Percentiles rank a stretch among this genome's conserved stretches.
Conservation (phyloP, 768 basidiomycete species). For the Auriscalpium microsporum region DNA sequence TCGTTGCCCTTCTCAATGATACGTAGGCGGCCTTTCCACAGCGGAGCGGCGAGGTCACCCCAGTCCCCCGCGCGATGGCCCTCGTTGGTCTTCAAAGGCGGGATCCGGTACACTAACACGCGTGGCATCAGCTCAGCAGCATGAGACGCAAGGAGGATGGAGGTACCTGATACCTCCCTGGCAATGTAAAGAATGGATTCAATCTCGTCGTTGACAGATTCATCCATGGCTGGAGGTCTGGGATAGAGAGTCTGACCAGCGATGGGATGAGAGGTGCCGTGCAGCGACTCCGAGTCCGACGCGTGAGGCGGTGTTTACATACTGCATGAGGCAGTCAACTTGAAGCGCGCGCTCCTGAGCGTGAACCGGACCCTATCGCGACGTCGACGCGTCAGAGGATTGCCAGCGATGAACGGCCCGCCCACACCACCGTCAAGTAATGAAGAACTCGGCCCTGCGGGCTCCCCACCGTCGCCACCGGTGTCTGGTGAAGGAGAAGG, state of each 20-base stretch:
- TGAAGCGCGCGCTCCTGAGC: no score
- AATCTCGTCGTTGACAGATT: slow-evolving; percentile 60
- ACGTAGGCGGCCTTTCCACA: slow-evolving; percentile 90
- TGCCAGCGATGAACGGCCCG: slow-evolving; percentile 44
- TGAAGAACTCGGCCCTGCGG: slow-evolving; percentile 37
- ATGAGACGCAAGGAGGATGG: slow-evolving; percentile 3
- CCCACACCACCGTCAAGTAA: slow-evolving; percentile 51
- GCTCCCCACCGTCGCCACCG: slow-evolving; percentile 8
- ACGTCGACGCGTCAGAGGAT: no score
- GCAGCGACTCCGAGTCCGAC: no score
- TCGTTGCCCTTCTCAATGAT: slow-evolving; percentile 70
- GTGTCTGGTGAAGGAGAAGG: neutral
- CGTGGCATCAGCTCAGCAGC: slow-evolving; percentile 7
- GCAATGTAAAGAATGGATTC: slow-evolving; percentile 85
- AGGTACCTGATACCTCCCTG: slow-evolving; percentile 82
- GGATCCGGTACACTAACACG: slow-evolving; percentile 78
- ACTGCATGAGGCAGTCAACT: no score
- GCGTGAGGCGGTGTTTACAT: neutral
- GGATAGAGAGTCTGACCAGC: no score
- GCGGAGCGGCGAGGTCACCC: slow-evolving; percentile 73
- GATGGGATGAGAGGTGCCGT: neutral
- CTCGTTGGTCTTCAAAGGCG: slow-evolving; percentile 76
- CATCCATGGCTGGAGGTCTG: slow-evolving; percentile 33
- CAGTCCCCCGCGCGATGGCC: slow-evolving; percentile 90
- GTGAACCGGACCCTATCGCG: no score